Conservation (phyloP, 2,329 filamentous ascomycete species). For the Diaporthe eres region DNA sequence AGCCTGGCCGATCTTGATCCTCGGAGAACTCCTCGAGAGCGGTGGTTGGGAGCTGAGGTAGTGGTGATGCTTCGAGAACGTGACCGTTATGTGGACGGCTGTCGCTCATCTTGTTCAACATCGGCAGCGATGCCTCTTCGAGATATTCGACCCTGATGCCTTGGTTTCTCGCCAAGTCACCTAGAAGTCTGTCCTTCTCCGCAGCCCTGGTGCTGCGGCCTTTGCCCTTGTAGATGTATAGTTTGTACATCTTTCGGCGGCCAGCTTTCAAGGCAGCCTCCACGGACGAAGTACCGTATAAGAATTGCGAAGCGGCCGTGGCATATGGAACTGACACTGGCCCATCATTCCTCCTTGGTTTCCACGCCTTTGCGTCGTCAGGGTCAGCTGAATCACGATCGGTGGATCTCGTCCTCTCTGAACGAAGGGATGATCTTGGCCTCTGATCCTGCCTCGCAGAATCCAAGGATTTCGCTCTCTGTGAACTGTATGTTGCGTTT, state of each 20-base stretch:
- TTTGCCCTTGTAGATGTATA: conserved; percentile 80
- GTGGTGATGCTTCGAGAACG: conserved; percentile 86
- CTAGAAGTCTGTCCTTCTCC: conserved; percentile 60
- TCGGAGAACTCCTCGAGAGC: conserved; percentile 66
- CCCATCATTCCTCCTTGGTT: conserved; percentile 34
- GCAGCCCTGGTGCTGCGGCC: conserved; percentile 62
- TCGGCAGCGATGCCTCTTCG: conserved; percentile 70
- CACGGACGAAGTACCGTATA: conserved; percentile 88
- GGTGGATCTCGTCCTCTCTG: background rate
- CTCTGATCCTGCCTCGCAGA: background rate
- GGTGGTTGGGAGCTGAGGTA: conserved; percentile 79
- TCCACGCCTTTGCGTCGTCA: conserved; percentile 30
- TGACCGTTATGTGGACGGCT: conserved; percentile 92
- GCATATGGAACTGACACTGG: conserved; percentile 67
- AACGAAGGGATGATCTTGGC: background rate
- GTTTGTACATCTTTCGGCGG: conserved; percentile 82
- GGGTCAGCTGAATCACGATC: background rate
- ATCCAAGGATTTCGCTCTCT: background rate
- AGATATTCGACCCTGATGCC: conserved; percentile 72
- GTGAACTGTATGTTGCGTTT: background rate
- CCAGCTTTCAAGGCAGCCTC: conserved; percentile 79
- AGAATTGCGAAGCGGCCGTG: conserved; percentile 89
- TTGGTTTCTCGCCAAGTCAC: conserved; percentile 61
- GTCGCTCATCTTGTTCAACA: conserved; percentile 87
- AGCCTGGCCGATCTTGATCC: conserved; percentile 62